Conservation (phyloP, 2,329 filamentous ascomycete species). For the Ophiostoma ulmi region DNA sequence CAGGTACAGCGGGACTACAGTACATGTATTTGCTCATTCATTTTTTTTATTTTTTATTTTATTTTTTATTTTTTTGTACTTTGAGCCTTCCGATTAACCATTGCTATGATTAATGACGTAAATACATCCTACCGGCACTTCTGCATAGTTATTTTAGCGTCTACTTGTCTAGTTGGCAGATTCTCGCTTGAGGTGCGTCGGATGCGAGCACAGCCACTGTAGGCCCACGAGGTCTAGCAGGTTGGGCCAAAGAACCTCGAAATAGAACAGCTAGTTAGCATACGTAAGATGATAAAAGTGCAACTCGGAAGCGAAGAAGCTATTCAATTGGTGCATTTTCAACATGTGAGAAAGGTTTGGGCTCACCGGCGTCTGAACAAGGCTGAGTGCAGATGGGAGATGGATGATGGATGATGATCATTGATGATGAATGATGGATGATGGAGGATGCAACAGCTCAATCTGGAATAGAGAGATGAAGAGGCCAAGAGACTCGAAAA, state of each 20-base stretch:
- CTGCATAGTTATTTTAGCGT: neutral
- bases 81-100: neutral
- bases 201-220: conserved; percentile 3
- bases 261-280: neutral
- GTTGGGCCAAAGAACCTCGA: neutral
- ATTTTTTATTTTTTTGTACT: neutral
- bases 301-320: neutral
- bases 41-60: neutral
- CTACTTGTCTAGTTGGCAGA: neutral
- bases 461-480: too few species aligned
- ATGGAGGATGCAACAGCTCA: neutral
- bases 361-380: neutral
- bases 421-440: too few species aligned
- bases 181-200: conserved; percentile 1
- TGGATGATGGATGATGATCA: too few species aligned
- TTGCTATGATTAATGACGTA: neutral
- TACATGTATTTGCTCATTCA: too few species aligned
- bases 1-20: neutral
- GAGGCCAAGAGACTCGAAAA: neutral
- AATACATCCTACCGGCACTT: neutral
- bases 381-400: neutral
- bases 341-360: neutral
- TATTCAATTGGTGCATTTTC: neutral
- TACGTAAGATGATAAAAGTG: neutral
- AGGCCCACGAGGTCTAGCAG: neutral